Base-by-base conservation (phyloP, 1,284 basidiomycete genomes). In the Fomitiporia mediterranea region DNA sequence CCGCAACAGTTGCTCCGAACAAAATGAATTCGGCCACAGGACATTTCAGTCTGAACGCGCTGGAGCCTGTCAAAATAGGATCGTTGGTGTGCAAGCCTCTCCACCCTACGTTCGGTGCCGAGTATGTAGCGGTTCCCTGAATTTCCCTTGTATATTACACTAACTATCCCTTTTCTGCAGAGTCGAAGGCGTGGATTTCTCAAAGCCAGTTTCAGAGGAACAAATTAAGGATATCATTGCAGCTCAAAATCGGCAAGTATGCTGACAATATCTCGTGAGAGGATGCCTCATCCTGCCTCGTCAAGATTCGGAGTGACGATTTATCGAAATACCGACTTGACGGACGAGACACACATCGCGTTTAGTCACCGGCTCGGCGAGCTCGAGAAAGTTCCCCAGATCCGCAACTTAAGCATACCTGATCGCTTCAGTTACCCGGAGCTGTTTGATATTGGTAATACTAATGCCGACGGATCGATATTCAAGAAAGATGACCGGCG, bases 291-390 rank as follows among this genome's bases (percentile, higher is more conserved):
- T 13, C 23, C 6, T 23, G 19, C 11, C 13, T 40, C 35, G 34
- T 34, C 52, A 49, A 61, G 61, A 51, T 67, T 65, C 46, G 66
- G 60, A 13, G 64, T 67, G 3, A 61, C 65, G 21, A 60, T 67
- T 27, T 67, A 66, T 55, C 57, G 66, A 27, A 60, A 63, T 37
- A 67, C 66, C 2, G 63, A 63, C 9, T 46, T 67, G 5, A 56
- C 60, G 28, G 63, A 67, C 39, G 56, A 55, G 32, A 30, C 52
- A 17, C 64, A 66, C 46, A 61, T 67, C 30, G 60, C 60, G 5
- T 67, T 66, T 43, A 64, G 62, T 6, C 58, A 60, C 9, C 59
- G 65, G 38, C 54, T 67, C 2, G 65, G 65, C 19, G 43, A 59
- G 32, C 60, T 64, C 13, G 64, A 65, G 39, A 56, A 61, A 53